Percentiles rank a stretch among this genome's conserved stretches.
Conservation (phyloP, 139 green algal species). For the Nannochloris sp. region DNA sequence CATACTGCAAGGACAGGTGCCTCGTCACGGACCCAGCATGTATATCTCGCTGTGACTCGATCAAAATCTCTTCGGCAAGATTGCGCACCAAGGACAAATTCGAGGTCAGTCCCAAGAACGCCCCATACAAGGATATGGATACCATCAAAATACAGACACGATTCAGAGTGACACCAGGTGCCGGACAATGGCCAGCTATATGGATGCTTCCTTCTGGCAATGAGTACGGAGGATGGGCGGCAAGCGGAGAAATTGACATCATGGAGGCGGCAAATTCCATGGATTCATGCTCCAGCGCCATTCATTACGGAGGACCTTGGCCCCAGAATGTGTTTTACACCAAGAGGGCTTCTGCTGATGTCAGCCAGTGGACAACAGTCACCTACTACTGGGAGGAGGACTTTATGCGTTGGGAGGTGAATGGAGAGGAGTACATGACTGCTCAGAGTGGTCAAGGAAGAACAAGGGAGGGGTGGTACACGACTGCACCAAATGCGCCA, state of each 20-base stretch:
- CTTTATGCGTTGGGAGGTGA: not conserved
- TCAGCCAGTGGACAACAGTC: not conserved
- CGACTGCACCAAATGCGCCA: not conserved
- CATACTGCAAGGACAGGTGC: too few relatives aligned
- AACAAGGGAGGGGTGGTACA: not conserved
- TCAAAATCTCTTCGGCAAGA: too few relatives aligned
- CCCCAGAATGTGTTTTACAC: constrained; percentile 6
- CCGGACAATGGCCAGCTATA: constrained; percentile 14
- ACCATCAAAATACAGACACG: not conserved
- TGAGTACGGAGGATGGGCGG: constrained; percentile 13
- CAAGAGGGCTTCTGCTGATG: not conserved
- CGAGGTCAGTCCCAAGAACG: not conserved
- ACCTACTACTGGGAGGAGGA: not conserved
- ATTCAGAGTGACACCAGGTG: not conserved
- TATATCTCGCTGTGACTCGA: too few relatives aligned
- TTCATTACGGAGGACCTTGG: constrained; percentile 11
- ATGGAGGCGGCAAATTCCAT: constrained; percentile 2
- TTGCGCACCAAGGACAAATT: constrained; percentile 1
- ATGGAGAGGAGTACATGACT: not conserved
- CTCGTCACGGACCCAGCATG: too few relatives aligned
- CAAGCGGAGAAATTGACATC: constrained; percentile 18
- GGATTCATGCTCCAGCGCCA: not conserved
- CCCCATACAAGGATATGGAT: too few relatives aligned
- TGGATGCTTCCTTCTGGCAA: constrained; percentile 14
- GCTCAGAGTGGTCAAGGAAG: not conserved